phyloP scores from a whole-genome alignment of 148 eudicot genomes.

The Persicaria tinctoria region DNA sequence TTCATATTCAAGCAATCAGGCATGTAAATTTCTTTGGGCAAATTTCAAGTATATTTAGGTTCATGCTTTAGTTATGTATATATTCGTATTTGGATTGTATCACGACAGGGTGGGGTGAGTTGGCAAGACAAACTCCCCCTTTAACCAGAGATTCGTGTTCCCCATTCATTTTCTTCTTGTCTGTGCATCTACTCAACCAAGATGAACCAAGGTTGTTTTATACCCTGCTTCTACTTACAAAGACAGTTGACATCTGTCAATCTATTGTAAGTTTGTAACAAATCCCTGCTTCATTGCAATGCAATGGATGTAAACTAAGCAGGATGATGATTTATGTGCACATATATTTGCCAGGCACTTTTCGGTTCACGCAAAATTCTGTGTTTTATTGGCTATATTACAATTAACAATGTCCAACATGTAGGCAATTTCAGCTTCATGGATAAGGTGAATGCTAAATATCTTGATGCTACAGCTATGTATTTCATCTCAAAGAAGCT shows the following conservation, averaged over 20 bases:
- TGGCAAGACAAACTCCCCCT: too few relatives aligned
- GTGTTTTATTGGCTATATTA: neutral
- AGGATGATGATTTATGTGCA: neutral
- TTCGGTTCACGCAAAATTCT: neutral
- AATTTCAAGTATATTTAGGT: too few relatives aligned
- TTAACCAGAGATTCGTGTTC: too few relatives aligned
- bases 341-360: too few relatives aligned
- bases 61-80: too few relatives aligned
- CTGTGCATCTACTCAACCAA: neutral
- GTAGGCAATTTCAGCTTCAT: conserved; percentile 83
- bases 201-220: neutral
- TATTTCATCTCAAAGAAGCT: conserved; percentile 82
- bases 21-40: too few relatives aligned
- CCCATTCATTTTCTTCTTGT: neutral
- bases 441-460: conserved; percentile 70
- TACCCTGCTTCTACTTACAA: neutral
- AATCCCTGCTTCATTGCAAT: neutral
- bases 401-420: neutral
- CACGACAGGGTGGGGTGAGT: too few relatives aligned
- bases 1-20: too few relatives aligned
- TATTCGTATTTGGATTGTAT: too few relatives aligned
- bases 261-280: neutral
- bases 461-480: conserved; percentile 93
- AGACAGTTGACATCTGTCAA: neutral
- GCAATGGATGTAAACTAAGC: neutral